Conservation (phyloP, 2,329 filamentous ascomycete species). For the Pyrenochaeta sp. region DNA sequence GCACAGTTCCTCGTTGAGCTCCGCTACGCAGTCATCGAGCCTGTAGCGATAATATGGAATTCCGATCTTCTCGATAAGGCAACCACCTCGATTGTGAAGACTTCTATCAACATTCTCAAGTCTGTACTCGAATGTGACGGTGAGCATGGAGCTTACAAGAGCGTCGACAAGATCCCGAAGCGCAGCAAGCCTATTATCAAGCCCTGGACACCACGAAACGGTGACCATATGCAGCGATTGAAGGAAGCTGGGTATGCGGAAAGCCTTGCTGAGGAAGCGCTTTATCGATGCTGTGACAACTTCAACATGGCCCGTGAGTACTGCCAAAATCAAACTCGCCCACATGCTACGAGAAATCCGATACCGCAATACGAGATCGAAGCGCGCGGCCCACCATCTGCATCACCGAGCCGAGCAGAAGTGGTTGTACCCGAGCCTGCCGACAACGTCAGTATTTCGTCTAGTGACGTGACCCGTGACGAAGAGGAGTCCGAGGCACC, state of each 20-base stretch:
- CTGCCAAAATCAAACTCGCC: constrained; percentile 69
- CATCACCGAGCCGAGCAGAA: constrained; percentile 45
- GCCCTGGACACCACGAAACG: constrained; percentile 61
- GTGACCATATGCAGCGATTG: constrained; percentile 55
- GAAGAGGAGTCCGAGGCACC: constrained; percentile 38
- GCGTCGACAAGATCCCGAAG: constrained; percentile 65
- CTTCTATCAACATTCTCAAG: constrained; percentile 83
- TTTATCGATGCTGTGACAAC: constrained; percentile 82
- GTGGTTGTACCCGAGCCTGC: constrained; percentile 42
- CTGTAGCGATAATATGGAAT: constrained; percentile 82
- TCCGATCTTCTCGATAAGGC: constrained; percentile 84
- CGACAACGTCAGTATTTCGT: constrained; percentile 38
- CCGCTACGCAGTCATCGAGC: constrained; percentile 79
- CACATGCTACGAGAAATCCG: constrained; percentile 69
- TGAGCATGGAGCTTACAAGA: constrained; percentile 72
- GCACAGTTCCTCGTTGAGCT: constrained; percentile 87
- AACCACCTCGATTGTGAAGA: constrained; percentile 77
- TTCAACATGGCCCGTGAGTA: constrained; percentile 73
- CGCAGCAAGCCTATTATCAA: constrained; percentile 57
- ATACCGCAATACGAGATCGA: constrained; percentile 63
- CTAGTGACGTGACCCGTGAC: constrained; percentile 36
- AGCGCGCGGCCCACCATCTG: constrained; percentile 36
- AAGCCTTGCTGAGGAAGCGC: constrained; percentile 76
- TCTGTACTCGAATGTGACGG: constrained; percentile 78
- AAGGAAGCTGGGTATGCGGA: constrained; percentile 61